Evolutionary conservation across 768 basidiomycete species (phyloP), one percentile per base, ranked within the genome.

Genomic region (Mycena crocata): DNA sequence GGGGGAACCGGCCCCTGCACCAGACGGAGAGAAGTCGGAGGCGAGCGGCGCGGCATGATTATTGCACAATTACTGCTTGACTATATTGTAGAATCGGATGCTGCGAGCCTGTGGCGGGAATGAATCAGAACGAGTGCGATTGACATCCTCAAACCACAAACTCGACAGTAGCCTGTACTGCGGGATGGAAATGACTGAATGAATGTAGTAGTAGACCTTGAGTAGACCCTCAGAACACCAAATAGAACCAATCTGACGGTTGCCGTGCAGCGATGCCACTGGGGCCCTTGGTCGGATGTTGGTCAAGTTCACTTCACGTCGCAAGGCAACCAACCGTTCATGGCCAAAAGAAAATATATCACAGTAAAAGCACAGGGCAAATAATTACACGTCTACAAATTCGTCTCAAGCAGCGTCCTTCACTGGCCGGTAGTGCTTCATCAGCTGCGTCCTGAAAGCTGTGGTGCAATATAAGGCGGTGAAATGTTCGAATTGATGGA

Each of bases 401-500:
- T 58, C 48, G 66, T 23, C 66, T 69, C 68, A 72, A 46, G 69
- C 67, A 51, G 80, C 79, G 42, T 79, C 78, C 69, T 79, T 82
- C 66, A 84, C 73, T 13, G 88, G 86, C 44, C 89, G 90, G 77
- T 93, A 93, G 75, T 90, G 83, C 74, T 87, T 90, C 85, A 90
- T 84, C 40, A 94, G 79, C 72, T 93, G 90, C 1, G 73, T 76
- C 74, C 91, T 93, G 81, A 90, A 94, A n/a, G 82, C 92, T 93
- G 71, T 52, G 61, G 19, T 35, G 60, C 65, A 62, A 66, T n/a
- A 48, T 56, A 19, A 68, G 51, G 17, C 6, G 12, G 24, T 49
- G 37, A 26, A 71, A 23, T 13, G 17, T 8, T 45, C 55, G 50
- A 52, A 15, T 1, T 39, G 50, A 40, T 42, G 64, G 57, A 37